Percentiles rank a stretch among this genome's conserved stretches.
Evolutionary conservation across 1,139 yeast species (phyloP).

Genomic region (Kodamaea arcana): DNA sequence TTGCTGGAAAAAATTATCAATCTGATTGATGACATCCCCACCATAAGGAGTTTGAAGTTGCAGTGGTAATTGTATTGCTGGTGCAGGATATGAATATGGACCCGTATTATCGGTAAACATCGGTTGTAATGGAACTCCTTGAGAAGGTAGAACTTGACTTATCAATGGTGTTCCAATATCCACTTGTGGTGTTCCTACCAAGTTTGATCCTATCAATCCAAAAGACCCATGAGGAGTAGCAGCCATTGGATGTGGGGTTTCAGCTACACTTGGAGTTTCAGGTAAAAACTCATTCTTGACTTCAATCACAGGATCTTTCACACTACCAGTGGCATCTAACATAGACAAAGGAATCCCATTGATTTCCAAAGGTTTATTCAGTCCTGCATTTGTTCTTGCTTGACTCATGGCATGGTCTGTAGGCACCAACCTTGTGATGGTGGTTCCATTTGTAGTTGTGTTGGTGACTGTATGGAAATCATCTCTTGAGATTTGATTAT

Average conservation of each 20-base stretch:
- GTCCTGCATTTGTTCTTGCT: conserved; percentile 52
- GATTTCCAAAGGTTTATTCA: conserved; percentile 57
- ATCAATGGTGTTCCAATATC: not conserved
- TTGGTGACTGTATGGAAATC: conserved; percentile 82
- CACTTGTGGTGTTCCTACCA: not conserved
- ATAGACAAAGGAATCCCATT: conserved; percentile 78
- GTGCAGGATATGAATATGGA: conserved; percentile 1
- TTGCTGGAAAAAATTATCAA: conserved; percentile 64
- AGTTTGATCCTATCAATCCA: too few species aligned
- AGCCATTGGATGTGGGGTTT: too few species aligned
- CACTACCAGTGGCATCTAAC: conserved; percentile 78
- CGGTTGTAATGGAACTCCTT: conserved; percentile 6
- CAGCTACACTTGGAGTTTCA: not conserved
- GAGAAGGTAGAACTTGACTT: conserved; percentile 3
- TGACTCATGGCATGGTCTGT: conserved; percentile 70
- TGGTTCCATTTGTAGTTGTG: conserved; percentile 90
- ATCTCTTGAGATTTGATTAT: conserved; percentile 88
- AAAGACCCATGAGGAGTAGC: too few species aligned
- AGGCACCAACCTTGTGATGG: conserved; percentile 84
- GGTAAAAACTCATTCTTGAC: conserved; percentile 1
- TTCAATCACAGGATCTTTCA: conserved; percentile 17
- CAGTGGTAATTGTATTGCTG: conserved; percentile 6
- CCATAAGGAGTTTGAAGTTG: conserved; percentile 1
- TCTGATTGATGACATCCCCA: conserved; percentile 34
- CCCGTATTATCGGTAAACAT: conserved; percentile 5